Conservation (phyloP, 2,329 filamentous ascomycete species). For the Fusarium foetens region DNA sequence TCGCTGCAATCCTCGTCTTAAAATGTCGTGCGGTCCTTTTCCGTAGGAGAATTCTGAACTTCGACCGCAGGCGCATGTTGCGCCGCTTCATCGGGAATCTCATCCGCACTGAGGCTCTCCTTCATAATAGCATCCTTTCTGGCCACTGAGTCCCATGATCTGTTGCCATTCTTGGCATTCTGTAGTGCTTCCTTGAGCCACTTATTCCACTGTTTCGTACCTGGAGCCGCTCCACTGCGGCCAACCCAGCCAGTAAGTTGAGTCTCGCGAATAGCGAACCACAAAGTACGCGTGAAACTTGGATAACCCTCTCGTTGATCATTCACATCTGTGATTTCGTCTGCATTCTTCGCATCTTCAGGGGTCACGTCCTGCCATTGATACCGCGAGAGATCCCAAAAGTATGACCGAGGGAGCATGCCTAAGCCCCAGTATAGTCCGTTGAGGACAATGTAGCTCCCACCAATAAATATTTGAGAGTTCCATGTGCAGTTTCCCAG, state of each 20-base stretch:
- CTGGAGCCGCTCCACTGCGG: conserved; percentile 61
- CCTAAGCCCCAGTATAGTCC: conserved; percentile 68
- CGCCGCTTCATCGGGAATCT: conserved; percentile 42
- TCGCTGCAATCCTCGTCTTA: conserved; percentile 3
- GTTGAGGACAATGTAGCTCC: conserved; percentile 68
- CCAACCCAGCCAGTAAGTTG: conserved; percentile 63
- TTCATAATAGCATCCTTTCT: conserved; percentile 62
- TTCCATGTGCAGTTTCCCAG: conserved; percentile 71
- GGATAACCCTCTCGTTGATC: conserved; percentile 54
- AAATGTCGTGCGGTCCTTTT: conserved; percentile 40
- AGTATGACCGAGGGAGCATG: conserved; percentile 58
- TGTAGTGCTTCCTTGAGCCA: conserved; percentile 63
- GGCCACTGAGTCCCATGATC: conserved; percentile 58
- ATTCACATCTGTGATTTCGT: conserved; percentile 42
- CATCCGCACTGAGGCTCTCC: conserved; percentile 32
- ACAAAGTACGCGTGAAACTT: conserved; percentile 66
- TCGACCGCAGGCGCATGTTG: conserved; percentile 47
- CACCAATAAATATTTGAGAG: conserved; percentile 68
- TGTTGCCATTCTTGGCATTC: conserved; percentile 48
- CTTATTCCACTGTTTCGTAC: conserved; percentile 61
- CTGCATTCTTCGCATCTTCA: conserved; percentile 50
- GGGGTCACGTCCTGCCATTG: conserved; percentile 55
- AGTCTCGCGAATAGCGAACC: conserved; percentile 68
- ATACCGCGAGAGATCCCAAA: conserved; percentile 69
- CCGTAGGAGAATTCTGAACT: conserved; percentile 33